A percentile compares a stretch with the other conserved stretches of the same genome.
Conservation (phyloP, 208 protist species). For the Leptomonas seymouri region DNA sequence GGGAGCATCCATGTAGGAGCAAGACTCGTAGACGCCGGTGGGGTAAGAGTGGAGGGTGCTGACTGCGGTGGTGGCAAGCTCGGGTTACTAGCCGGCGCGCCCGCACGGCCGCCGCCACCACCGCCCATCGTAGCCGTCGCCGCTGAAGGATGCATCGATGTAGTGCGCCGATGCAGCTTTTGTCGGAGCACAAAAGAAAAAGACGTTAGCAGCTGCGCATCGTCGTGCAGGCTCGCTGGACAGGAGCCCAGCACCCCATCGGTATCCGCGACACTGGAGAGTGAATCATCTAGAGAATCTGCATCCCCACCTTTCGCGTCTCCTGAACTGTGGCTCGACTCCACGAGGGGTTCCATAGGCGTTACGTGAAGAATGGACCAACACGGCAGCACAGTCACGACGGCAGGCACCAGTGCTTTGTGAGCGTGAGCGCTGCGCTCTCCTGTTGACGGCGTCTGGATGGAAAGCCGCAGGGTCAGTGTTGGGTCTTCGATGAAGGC, state of each 20-base stretch:
- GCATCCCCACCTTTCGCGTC: neutral
- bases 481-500: constrained; percentile 33
- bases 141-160: too few species aligned
- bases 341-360: constrained; percentile 1
- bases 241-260: neutral
- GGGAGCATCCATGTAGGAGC: neutral
- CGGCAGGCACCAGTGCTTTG: neutral
- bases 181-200: constrained; percentile 8
- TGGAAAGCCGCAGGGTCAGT: constrained; percentile 6
- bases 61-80: too few species aligned
- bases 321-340: neutral
- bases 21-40: too few species aligned
- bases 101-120: too few species aligned
- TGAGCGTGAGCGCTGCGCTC: neutral
- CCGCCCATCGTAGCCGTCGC: too few species aligned
- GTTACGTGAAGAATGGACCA: constrained; percentile 26
- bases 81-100: too few species aligned
- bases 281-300: constrained; percentile 1
- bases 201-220: constrained; percentile 30
- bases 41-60: too few species aligned
- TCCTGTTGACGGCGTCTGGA: neutral
- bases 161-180: neutral
- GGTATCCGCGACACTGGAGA: neutral
- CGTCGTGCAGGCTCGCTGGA: constrained; percentile 12
- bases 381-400: constrained; percentile 21